Base-by-base conservation (phyloP, 257 asterid species). In the Perilla frutescens region DNA sequence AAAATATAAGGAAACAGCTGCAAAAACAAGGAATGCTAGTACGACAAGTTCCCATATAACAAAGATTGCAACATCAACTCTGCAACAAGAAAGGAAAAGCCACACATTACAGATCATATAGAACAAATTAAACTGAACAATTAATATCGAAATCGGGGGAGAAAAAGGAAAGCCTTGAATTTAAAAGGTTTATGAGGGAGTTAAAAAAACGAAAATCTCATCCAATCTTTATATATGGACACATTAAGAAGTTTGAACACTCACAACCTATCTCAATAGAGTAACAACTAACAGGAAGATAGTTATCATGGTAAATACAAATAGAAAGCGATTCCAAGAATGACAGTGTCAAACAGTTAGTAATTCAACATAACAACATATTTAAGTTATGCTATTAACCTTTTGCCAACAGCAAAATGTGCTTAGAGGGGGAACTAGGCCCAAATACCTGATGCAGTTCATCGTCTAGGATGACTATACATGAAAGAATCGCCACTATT, bases 11-110 rank as follows among this genome's bases (percentile, higher is more conserved):
- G 96, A 88, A 77, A 90, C 85, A 1, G 86, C 85, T 14, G 93
- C 88, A 83, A 92, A 90, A 77, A 90, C 91, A 76, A 90, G 72
- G 80, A 87, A 83, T 6, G 93, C 96, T 61, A 90, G 77, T 75
- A 83, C 78, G 62, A 92, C 79, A 51, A 92, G 96, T 78, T 92
- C 96, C 91, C 91, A 87, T 67, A 88, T 85, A 14, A 88, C 91
- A 55, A 91, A 91, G 69, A 86, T 75, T 11, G 86, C 91, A 56
- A 89, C 92, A 67, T 91, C 97, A 54, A 82, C 95, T 89, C 97
- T 91, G 90, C 83, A 85, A 67, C 15, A 57, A 79, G 57, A 68
- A 34, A 41, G 20, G 59, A 49, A 41, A 57, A 41, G 43, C 8
- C 47, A 3, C 4, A 9, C 60, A 34, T 77, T 71, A 81, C 65